phyloP scores from a whole-genome alignment of 768 basidiomycete species.

The Baorangia bicolor region DNA sequence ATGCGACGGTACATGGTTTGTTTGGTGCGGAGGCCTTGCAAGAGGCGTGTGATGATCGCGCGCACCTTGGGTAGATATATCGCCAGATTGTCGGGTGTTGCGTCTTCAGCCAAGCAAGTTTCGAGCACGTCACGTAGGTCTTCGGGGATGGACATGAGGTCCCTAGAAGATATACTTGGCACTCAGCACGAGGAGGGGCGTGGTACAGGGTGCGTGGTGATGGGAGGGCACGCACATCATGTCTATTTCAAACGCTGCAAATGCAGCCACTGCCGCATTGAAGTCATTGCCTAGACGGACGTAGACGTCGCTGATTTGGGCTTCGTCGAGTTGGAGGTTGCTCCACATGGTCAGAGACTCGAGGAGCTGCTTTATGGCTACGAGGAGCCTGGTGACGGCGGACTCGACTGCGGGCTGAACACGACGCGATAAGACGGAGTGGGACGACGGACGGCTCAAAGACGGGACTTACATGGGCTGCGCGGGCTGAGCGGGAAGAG shows the following conservation, averaged over 20 bases:
- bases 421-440: neutral
- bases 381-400: constrained; percentile 87
- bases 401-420: constrained; percentile 79
- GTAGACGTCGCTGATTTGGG: constrained; percentile 93
- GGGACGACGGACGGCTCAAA: neutral
- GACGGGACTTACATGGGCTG: constrained; percentile 26
- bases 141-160: constrained; percentile 83
- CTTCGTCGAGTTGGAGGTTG: constrained; percentile 64
- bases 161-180: constrained; percentile 48
- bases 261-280: constrained; percentile 89
- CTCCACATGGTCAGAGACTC: constrained; percentile 89
- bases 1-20: constrained; percentile 85
- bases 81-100: constrained; percentile 80
- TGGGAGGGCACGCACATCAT: constrained; percentile 76
- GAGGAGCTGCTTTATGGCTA: constrained; percentile 93
- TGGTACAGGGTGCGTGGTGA: constrained; percentile 11
- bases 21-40: constrained; percentile 90
- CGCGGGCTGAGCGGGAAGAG: constrained; percentile 22
- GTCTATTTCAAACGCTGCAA: constrained; percentile 78
- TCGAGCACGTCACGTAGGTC: constrained; percentile 89
- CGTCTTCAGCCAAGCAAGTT: constrained; percentile 88
- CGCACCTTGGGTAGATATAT: constrained; percentile 89
- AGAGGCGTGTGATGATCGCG: constrained; percentile 86
- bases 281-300: constrained; percentile 97
- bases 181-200: constrained; percentile 9